Evolutionary conservation across 1,284 basidiomycete species (phyloP), one percentile per base, ranked within the genome.

Genomic region (Puccinia brachypodii): DNA sequence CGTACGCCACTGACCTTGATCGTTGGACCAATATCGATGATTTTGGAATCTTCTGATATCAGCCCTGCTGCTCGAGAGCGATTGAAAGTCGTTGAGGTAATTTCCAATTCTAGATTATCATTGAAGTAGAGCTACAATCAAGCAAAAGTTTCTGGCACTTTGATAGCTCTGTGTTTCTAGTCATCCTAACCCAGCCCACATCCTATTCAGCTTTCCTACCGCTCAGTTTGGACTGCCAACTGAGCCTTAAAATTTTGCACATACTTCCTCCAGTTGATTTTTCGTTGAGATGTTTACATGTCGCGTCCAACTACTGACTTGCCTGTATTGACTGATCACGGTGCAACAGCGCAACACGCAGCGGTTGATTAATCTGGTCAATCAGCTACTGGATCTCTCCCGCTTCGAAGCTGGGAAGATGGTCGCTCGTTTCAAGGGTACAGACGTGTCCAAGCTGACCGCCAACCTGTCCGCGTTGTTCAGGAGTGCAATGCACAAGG

Each of bases 291-390:
- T 19, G 3, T 50, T 60, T 60, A 22, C n/a, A n/a, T 28, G 9
- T 44, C 13, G 28, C 3, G 38, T 62, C 19, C 36, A 76, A 33
- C 36, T 28, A 66, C 75, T 64, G 64, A 68, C 64, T 40, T 66
- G 16, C 14, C 11, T 31, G 31, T 9, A 36, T 40, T 68, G 19
- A 40, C 36, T n/a, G 7, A 36, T 62, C 7, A n/a, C 14, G 31
- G 11, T 19, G 11, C n/a, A 28, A 22, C 16, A 80, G 77, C 62
- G 77, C 36, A 80, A 80, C 44, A 80, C 77, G 3, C 77, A 80
- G n/a, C 50, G 77, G 31, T 80, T 80, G 56, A 80, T 80, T 19
- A 80, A 80, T 62, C 77, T 72, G 25, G 77, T 80, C 38, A 80
- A 80, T 72, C 77, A 80, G 44, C 58, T 80, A 33, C 53, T 80